phyloP scores from a whole-genome alignment of 2,329 filamentous ascomycete genomes.

The Cercospora berteroae region DNA sequence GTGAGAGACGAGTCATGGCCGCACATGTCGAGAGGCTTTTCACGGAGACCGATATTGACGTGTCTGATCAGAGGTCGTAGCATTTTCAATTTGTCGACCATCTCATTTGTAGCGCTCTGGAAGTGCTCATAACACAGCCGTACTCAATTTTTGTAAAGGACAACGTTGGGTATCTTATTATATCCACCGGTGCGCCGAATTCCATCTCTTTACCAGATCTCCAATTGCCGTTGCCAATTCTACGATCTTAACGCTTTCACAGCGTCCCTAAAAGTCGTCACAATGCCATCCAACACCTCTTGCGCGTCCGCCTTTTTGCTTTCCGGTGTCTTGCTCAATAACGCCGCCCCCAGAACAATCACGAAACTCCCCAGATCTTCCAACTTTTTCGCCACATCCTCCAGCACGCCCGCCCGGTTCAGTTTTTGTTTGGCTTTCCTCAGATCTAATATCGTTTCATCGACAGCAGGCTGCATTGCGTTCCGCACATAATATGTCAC shows the following conservation, averaged over 20 bases:
- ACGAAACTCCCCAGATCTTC: background rate
- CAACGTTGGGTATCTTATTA: background rate
- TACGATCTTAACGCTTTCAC: background rate
- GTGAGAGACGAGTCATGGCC: background rate
- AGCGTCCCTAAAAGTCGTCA: background rate
- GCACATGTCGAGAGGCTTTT: background rate
- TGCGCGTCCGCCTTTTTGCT: conserved; percentile 4
- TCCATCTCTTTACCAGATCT: background rate
- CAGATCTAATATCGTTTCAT: conserved; percentile 3
- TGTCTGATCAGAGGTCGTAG: background rate
- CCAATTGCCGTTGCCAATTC: background rate
- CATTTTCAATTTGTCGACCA: too few relatives aligned
- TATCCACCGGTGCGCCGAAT: background rate
- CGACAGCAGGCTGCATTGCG: background rate
- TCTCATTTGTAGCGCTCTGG: too few relatives aligned
- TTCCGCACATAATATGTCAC: background rate
- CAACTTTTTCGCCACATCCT: background rate
- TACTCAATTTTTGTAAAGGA: background rate
- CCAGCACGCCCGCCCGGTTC: background rate
- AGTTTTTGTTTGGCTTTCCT: background rate
- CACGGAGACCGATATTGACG: background rate
- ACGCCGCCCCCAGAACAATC: background rate
- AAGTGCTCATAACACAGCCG: background rate
- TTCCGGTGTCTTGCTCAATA: conserved; percentile 3
- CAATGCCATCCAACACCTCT: conserved; percentile 1